phyloP scores from a whole-genome alignment of 495 filamentous ascomycete genomes.

The Hyaloscypha variabilis region DNA sequence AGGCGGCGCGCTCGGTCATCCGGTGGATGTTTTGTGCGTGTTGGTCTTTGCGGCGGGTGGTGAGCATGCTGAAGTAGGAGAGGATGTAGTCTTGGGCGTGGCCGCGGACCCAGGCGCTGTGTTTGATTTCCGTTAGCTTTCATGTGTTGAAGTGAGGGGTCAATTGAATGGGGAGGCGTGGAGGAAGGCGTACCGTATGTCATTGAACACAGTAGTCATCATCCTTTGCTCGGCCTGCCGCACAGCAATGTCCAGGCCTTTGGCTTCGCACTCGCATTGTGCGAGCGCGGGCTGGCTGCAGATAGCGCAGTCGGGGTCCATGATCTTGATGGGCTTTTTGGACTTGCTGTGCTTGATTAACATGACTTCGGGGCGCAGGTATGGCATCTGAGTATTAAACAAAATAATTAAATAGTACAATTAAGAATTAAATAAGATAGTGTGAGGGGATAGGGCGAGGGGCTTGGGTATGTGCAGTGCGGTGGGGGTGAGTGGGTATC shows the following conservation, averaged over 20 bases:
- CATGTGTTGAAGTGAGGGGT: slow-evolving; percentile 19
- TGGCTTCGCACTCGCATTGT: slow-evolving; percentile 70
- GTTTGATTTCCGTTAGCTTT: slow-evolving; percentile 40
- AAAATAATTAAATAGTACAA: background rate
- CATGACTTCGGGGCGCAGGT: slow-evolving; percentile 26
- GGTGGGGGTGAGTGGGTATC: slow-evolving; percentile 14
- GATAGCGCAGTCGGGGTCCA: slow-evolving; percentile 74
- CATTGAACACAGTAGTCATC: slow-evolving; percentile 61
- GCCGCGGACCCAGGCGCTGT: slow-evolving; percentile 61
- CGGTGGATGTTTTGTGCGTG: slow-evolving; percentile 58
- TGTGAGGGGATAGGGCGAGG: slow-evolving; percentile 22
- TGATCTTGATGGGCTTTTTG: slow-evolving; percentile 25
- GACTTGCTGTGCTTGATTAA: slow-evolving; percentile 29
- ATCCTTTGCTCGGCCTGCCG: slow-evolving; percentile 66
- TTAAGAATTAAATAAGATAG: slow-evolving; percentile 4
- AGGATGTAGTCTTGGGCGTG: slow-evolving; percentile 73
- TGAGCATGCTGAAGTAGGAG: slow-evolving; percentile 64
- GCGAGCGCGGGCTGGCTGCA: slow-evolving; percentile 64
- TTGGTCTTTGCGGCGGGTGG: slow-evolving; percentile 58
- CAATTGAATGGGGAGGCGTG: background rate
- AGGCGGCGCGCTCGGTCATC: slow-evolving; percentile 58
- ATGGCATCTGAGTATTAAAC: slow-evolving; percentile 20
- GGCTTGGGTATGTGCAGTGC: slow-evolving; percentile 27
- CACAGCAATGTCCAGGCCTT: slow-evolving; percentile 66
- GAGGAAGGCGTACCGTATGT: slow-evolving; percentile 59